Evolutionary conservation across 2,329 filamentous ascomycete species (phyloP).

Genomic region (Aspergillus tanneri): DNA sequence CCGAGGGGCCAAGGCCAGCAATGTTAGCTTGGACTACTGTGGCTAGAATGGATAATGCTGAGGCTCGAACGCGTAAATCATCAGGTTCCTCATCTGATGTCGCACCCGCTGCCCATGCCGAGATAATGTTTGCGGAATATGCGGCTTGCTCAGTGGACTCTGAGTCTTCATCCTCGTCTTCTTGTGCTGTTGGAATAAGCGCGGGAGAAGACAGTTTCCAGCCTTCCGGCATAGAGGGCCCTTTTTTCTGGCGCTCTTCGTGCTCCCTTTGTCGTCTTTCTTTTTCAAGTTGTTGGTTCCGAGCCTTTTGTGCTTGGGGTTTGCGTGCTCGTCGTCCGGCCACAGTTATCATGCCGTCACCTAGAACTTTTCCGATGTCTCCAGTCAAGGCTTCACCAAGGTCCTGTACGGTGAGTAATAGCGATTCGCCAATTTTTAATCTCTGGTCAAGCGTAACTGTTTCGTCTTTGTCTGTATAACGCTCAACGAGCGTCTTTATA

Average conservation of each 20-base stretch:
- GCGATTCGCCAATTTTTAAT: conserved; percentile 43
- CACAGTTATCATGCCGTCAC: conserved; percentile 41
- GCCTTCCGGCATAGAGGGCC: conserved; percentile 27
- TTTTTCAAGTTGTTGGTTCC: conserved; percentile 29
- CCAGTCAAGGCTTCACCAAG: conserved; percentile 39
- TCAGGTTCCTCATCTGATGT: conserved; percentile 41
- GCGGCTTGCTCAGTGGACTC: conserved; percentile 37
- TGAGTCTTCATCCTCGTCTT: conserved; percentile 23
- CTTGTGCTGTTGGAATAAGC: conserved; percentile 4
- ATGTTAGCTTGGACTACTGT: conserved; percentile 44
- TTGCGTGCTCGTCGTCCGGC: conserved; percentile 41
- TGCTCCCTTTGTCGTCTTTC: conserved; percentile 28
- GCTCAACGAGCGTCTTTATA: conserved; percentile 41
- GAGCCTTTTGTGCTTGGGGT: conserved; percentile 34
- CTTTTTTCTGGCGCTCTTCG: conserved; percentile 29
- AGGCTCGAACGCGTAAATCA: conserved; percentile 44
- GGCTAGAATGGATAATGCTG: conserved; percentile 45
- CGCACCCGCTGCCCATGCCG: conserved; percentile 44
- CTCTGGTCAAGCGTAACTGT: conserved; percentile 40
- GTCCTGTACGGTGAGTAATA: conserved; percentile 43
- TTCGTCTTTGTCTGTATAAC: conserved; percentile 41
- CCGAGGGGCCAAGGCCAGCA: conserved; percentile 35
- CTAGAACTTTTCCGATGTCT: conserved; percentile 38
- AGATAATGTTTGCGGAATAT: conserved; percentile 37
- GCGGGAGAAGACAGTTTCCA: conserved; percentile 30